A percentile compares a stretch with the other conserved stretches of the same genome.
phyloP scores from a whole-genome alignment of 2,329 filamentous ascomycete species.

The Nothophaeocryptopus gaeumannii region DNA sequence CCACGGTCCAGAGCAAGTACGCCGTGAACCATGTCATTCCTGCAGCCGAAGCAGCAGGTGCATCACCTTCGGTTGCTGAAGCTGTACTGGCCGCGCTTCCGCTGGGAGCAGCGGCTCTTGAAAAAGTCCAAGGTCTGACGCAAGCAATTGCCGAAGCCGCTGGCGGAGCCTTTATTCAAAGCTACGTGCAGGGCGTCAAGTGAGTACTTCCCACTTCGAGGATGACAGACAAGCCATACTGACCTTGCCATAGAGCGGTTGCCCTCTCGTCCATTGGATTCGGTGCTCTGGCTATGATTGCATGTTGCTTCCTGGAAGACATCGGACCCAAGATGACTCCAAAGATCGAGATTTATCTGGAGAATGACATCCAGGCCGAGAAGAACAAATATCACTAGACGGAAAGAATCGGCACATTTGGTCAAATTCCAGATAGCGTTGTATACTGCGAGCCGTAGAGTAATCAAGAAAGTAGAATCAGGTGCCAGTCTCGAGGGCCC shows the following conservation, averaged over 20 bases:
- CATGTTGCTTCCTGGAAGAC: slow-evolving; percentile 15
- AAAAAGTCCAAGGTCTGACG: slow-evolving; percentile 11
- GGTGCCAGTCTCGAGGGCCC: no score
- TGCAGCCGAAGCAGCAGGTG: slow-evolving; percentile 13
- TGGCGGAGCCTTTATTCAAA: slow-evolving; percentile 9
- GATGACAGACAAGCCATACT: background rate
- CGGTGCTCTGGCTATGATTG: slow-evolving; percentile 9
- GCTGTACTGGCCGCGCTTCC: slow-evolving; percentile 12
- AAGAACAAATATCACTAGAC: slow-evolving; percentile 14
- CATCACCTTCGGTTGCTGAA: slow-evolving; percentile 5
- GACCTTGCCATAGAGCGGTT: slow-evolving; percentile 4
- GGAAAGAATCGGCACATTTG: background rate
- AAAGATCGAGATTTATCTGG: slow-evolving; percentile 15
- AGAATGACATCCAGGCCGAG: slow-evolving; percentile 15
- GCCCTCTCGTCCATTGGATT: slow-evolving; percentile 6
- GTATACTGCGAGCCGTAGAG: no score
- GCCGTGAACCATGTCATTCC: slow-evolving; percentile 9
- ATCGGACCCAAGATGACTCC: slow-evolving; percentile 14
- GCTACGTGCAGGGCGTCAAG: slow-evolving; percentile 14
- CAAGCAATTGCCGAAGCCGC: slow-evolving; percentile 9
- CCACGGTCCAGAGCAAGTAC: slow-evolving; percentile 2
- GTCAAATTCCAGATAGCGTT: no score
- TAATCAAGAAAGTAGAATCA: no score
- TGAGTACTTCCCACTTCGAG: background rate
- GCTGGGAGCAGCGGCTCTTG: slow-evolving; percentile 7